phyloP scores from a whole-genome alignment of 2,329 filamentous ascomycete genomes.

The Fusarium sp. region DNA sequence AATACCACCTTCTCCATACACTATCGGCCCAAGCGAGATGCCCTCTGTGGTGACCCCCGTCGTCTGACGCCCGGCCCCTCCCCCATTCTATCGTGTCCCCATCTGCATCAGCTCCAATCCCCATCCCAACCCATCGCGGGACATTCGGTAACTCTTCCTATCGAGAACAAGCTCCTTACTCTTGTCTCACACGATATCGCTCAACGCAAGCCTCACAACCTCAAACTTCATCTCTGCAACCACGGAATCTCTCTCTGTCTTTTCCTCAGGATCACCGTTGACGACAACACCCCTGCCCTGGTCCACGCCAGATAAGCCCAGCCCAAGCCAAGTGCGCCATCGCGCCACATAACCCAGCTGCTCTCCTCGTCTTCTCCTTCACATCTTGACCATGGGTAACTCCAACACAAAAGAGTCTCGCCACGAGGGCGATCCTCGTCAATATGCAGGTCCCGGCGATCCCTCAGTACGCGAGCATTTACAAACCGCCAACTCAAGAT shows the following conservation, averaged over 20 bases:
- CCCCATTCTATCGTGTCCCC: conserved; percentile 8
- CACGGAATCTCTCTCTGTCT: neutral
- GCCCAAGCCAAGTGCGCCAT: conserved; percentile 26
- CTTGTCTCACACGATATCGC: conserved; percentile 14
- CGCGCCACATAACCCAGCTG: conserved; percentile 19
- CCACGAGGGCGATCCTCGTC: conserved; percentile 38
- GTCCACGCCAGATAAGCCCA: conserved; percentile 15
- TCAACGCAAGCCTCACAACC: conserved; percentile 8
- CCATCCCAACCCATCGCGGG: conserved; percentile 24
- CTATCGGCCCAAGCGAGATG: conserved; percentile 37
- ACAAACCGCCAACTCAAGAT: conserved; percentile 31
- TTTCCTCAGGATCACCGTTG: neutral
- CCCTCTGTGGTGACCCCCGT: conserved; percentile 39
- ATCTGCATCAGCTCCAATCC: neutral
- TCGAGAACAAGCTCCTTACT: conserved; percentile 25
- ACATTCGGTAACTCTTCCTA: conserved; percentile 32
- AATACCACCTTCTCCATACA: conserved; percentile 21
- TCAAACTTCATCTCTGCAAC: neutral
- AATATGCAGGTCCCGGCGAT: conserved; percentile 36
- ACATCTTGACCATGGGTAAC: conserved; percentile 49
- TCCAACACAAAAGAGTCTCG: conserved; percentile 53
- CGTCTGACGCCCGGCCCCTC: conserved; percentile 39
- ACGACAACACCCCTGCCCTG: conserved; percentile 4
- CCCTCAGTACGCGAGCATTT: conserved; percentile 37
- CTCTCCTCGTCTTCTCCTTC: conserved; percentile 9